These are phyloP conservation scores for Pugionium cornutum DNA, from an alignment of 345 rosid genomes.

Conservation along the genomic window DNA sequence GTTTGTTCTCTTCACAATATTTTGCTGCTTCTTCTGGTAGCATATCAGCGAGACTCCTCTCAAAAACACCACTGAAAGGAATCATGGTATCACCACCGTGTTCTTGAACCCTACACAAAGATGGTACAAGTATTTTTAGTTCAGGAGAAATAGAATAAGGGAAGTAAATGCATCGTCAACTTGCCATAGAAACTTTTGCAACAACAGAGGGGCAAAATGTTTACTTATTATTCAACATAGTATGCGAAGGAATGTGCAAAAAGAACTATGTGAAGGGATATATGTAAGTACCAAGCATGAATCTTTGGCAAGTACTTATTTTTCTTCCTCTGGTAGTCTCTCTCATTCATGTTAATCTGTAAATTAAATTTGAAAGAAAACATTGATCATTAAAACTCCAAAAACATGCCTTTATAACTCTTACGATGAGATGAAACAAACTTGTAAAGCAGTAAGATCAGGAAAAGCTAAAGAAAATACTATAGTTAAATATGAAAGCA, in stretches of 20 bases:
- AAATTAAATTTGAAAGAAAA: slow-evolving; percentile 21
- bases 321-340: slow-evolving; percentile 94
- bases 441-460: slow-evolving; percentile 1
- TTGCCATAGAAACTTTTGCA: background rate
- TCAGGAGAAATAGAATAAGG: background rate
- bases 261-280: slow-evolving; percentile 3
- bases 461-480: slow-evolving; percentile 5
- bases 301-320: slow-evolving; percentile 96
- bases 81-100: slow-evolving; percentile 91
- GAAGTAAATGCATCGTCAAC: slow-evolving; percentile 11
- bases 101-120: slow-evolving; percentile 80
- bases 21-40: slow-evolving; percentile 68
- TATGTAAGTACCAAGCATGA: slow-evolving; percentile 76
- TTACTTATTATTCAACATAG: slow-evolving; percentile 16
- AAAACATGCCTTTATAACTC: slow-evolving; percentile 8
- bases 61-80: slow-evolving; percentile 86
- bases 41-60: slow-evolving; percentile 83
- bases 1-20: slow-evolving; percentile 93
- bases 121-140: slow-evolving; percentile 13
- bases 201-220: background rate
- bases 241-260: slow-evolving; percentile 3
- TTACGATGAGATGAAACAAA: slow-evolving; percentile 2
- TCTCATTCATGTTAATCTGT: slow-evolving; percentile 96
- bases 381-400: slow-evolving; percentile 15
- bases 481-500: background rate